These are phyloP conservation scores for Fusarium lyarnte DNA, from an alignment of 2,329 filamentous ascomycete species.

Conservation along the genomic window DNA sequence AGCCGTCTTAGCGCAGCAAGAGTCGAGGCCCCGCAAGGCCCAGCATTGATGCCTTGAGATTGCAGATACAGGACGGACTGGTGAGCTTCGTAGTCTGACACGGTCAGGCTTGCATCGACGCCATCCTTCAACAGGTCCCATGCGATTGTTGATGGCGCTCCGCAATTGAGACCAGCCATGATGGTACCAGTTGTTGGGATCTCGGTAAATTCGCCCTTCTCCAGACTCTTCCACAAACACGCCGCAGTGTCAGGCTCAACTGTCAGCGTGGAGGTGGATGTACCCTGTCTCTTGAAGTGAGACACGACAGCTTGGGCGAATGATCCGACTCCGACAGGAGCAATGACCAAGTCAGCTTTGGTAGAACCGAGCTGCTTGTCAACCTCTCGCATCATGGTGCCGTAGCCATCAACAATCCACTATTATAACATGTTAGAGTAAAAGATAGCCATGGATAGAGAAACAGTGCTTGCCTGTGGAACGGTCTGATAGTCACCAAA, in stretches of 20 bases:
- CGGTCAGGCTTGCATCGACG: constrained; percentile 67
- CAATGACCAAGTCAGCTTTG: constrained; percentile 61
- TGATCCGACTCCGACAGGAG: constrained; percentile 77
- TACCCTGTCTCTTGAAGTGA: constrained; percentile 65
- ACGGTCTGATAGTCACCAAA: constrained; percentile 74
- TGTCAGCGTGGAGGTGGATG: constrained; percentile 59
- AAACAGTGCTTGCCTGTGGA: constrained; percentile 54
- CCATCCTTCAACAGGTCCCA: constrained; percentile 69
- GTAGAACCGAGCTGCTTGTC: constrained; percentile 64
- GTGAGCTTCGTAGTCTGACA: constrained; percentile 72
- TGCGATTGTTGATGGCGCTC: constrained; percentile 71
- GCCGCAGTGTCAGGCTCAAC: constrained; percentile 76
- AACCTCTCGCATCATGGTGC: constrained; percentile 75
- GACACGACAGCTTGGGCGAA: constrained; percentile 74
- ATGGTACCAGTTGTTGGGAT: constrained; percentile 70
- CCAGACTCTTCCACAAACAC: constrained; percentile 65
- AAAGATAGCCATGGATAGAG: fast-evolving
- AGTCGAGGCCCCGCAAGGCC: constrained; percentile 71
- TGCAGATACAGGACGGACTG: constrained; percentile 64
- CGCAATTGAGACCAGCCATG: constrained; percentile 80
- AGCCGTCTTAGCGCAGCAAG: constrained; percentile 66
- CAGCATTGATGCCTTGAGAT: constrained; percentile 57
- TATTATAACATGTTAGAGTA: constrained; percentile 28
- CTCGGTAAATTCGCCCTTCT: constrained; percentile 56
- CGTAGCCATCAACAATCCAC: constrained; percentile 83